Evolutionary conservation across 2,329 filamentous ascomycete genomes (phyloP).

Genomic region (Alternaria triticimaculans): DNA sequence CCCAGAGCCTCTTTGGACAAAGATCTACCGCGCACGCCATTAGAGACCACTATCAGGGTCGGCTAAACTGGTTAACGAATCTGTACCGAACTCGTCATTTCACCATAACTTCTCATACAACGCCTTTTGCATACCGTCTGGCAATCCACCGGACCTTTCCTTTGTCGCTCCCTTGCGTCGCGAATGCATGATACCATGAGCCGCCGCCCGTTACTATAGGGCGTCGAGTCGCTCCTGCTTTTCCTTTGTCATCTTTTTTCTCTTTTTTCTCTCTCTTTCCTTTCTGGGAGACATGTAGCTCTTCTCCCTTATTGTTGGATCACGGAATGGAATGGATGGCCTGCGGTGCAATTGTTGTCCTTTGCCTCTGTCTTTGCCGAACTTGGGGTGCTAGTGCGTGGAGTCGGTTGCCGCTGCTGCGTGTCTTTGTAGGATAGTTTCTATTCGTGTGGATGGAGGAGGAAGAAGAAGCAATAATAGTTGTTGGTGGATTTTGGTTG

Average conservation of each 20-base stretch:
- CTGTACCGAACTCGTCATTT: neutral
- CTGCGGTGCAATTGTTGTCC: neutral
- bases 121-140: constrained; percentile 4
- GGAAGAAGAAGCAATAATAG: neutral
- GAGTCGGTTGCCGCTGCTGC: neutral
- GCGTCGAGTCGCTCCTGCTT: neutral
- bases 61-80: constrained; percentile 22
- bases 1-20: constrained; percentile 34
- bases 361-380: neutral
- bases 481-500: neutral
- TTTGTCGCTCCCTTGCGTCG: constrained; percentile 6
- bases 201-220: neutral
- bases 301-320: neutral
- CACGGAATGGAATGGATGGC: neutral
- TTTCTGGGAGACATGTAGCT: neutral
- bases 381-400: neutral
- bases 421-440: neutral
- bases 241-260: constrained; percentile 3
- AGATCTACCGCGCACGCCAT: constrained; percentile 43
- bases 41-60: constrained; percentile 44
- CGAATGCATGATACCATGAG: constrained; percentile 33
- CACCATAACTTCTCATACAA: neutral
- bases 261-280: neutral
- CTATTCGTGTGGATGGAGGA: neutral
- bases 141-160: neutral